Conservation (phyloP, 2,329 filamentous ascomycete species). For the Nannizziopsis barbatae region DNA sequence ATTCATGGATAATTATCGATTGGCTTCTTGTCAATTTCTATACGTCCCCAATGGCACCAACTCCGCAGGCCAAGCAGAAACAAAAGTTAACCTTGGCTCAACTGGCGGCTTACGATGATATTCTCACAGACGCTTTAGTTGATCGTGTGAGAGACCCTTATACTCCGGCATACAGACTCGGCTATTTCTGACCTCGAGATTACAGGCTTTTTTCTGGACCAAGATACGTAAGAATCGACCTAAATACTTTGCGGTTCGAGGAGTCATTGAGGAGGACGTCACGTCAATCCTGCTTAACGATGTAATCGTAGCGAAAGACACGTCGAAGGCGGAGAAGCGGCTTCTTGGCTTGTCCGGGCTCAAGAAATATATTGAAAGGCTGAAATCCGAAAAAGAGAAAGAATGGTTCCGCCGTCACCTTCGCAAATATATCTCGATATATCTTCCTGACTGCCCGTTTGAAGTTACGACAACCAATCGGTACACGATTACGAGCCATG, state of each 20-base stretch:
- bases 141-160: conserved; percentile 62
- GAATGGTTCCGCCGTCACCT: conserved; percentile 79
- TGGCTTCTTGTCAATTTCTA: conserved; percentile 1
- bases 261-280: conserved; percentile 56
- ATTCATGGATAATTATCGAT: conserved; percentile 8
- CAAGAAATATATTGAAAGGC: conserved; percentile 54
- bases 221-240: conserved; percentile 86
- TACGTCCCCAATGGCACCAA: conserved; percentile 13
- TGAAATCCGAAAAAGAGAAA: conserved; percentile 67
- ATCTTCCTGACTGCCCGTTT: conserved; percentile 85
- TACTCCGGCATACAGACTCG: background rate
- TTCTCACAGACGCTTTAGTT: conserved; percentile 86
- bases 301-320: conserved; percentile 64
- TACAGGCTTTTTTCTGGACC: conserved; percentile 82
- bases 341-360: conserved; percentile 64
- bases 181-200: conserved; percentile 3
- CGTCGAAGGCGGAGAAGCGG: conserved; percentile 57
- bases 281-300: conserved; percentile 50
- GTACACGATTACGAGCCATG: conserved; percentile 82
- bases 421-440: conserved; percentile 83
- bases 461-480: conserved; percentile 90
- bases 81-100: conserved; percentile 74
- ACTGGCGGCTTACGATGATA: conserved; percentile 86
- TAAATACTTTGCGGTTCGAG: conserved; percentile 74
- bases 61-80: conserved; percentile 35